These are phyloP conservation scores for Elaeis oleifera DNA, from an alignment of 202 grass and related monocot species.

Conservation along the genomic window DNA sequence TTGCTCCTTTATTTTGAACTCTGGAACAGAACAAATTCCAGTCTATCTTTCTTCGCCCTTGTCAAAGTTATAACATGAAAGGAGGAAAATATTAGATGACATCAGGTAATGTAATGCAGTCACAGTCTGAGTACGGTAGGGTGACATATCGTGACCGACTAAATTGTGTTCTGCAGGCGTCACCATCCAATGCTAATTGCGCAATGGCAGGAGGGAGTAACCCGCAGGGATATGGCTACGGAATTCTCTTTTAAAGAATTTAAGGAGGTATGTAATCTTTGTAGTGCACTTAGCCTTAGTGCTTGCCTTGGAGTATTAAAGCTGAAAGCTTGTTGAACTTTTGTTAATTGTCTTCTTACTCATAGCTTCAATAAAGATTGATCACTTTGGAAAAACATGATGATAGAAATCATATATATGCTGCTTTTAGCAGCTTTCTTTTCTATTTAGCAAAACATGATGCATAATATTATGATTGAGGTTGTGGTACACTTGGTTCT, in stretches of 20 bases:
- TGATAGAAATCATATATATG: too few species aligned
- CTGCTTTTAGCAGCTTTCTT: too few species aligned
- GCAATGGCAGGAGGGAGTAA: constrained; percentile 92
- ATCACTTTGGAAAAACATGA: too few species aligned
- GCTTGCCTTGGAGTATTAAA: too few species aligned
- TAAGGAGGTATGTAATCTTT: constrained; percentile 42
- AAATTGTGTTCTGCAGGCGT: constrained; percentile 40
- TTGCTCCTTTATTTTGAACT: constrained; percentile 28
- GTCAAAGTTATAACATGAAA: constrained; percentile 88
- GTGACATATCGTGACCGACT: background rate
- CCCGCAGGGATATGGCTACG: constrained; percentile 57
- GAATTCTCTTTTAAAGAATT: constrained; percentile 79
- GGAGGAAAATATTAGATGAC: constrained; percentile 50
- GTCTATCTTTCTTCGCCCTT: constrained; percentile 61
- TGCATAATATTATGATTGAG: too few species aligned
- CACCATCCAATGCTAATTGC: constrained; percentile 83
- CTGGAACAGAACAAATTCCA: constrained; percentile 41
- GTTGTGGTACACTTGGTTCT: too few species aligned
- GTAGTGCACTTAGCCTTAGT: background rate
- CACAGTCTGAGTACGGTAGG: too few species aligned
- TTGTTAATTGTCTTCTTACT: too few species aligned
- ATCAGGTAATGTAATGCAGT: constrained; percentile 42
- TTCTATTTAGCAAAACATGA: too few species aligned
- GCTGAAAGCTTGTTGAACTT: too few species aligned
- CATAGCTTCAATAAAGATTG: too few species aligned